These are phyloP conservation scores for Angophora floribunda DNA, from an alignment of 345 rosid genomes.

Conservation along the genomic window DNA sequence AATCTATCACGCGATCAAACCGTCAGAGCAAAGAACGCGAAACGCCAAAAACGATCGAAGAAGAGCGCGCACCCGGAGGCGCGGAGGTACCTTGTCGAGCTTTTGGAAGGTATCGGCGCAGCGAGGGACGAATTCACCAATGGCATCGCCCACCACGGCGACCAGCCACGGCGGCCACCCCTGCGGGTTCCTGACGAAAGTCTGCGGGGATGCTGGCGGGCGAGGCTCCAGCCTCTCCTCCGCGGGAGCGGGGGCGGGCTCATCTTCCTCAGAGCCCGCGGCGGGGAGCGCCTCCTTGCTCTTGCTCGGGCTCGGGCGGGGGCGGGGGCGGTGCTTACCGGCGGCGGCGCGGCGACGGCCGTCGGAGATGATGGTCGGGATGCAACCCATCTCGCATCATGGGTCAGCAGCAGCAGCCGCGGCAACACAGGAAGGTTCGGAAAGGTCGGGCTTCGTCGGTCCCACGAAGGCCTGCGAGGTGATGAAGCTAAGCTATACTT, in stretches of 20 bases:
- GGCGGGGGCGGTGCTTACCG: background rate
- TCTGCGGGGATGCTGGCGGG: no score
- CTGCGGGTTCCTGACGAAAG: background rate
- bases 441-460: background rate
- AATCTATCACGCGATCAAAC: conserved; percentile 27
- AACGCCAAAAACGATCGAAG: background rate
- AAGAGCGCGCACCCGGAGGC: background rate
- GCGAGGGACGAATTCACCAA: background rate
- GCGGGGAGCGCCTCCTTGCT: background rate
- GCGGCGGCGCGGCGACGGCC: background rate
- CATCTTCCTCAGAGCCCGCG: background rate
- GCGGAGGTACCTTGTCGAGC: background rate
- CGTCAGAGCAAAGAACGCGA: background rate
- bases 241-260: background rate
- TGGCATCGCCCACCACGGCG: background rate
- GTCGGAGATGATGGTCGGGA: background rate
- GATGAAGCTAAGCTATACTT: background rate
- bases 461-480: background rate
- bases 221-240: background rate
- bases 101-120: background rate
- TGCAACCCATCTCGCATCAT: background rate
- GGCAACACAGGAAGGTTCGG: background rate
- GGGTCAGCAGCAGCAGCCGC: background rate
- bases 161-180: background rate
- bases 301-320: background rate